phyloP scores from a whole-genome alignment of 2,329 filamentous ascomycete genomes.

The Gaeumannomyces tritici region DNA sequence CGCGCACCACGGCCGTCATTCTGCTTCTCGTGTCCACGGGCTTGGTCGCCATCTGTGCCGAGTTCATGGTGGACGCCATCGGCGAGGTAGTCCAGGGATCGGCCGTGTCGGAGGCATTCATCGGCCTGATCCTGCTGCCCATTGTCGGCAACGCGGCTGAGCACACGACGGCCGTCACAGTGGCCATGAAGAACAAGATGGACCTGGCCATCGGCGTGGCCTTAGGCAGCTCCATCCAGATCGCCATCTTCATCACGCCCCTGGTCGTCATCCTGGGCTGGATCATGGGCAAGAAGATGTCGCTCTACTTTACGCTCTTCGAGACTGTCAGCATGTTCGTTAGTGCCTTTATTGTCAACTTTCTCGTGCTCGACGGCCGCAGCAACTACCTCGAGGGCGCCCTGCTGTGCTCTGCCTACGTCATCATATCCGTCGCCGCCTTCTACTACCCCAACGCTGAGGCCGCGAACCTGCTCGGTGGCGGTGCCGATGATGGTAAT shows the following conservation, averaged over 20 bases:
- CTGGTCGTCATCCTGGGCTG: constrained; percentile 51
- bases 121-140: constrained; percentile 52
- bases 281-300: constrained; percentile 43
- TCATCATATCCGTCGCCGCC: constrained; percentile 18
- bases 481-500: constrained; percentile 5
- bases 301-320: constrained; percentile 66
- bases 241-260: constrained; percentile 51
- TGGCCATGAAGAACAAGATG: constrained; percentile 50
- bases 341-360: constrained; percentile 62
- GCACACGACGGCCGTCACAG: constrained; percentile 51
- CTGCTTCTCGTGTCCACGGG: constrained; percentile 43
- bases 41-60: constrained; percentile 49
- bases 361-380: constrained; percentile 63
- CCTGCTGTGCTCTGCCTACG: constrained; percentile 17
- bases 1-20: constrained; percentile 33
- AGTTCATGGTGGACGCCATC: constrained; percentile 51
- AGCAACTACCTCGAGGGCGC: constrained; percentile 49
- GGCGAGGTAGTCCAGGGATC: constrained; percentile 38
- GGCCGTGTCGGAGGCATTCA: constrained; percentile 45
- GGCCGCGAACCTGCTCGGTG: constrained; percentile 12
- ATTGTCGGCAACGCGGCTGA: constrained; percentile 55
- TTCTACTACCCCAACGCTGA: constrained; percentile 15
- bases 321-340: constrained; percentile 67
- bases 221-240: constrained; percentile 51
- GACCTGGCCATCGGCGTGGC: constrained; percentile 53